Conservation (phyloP, 1,284 basidiomycete species). For the Clitocybe nebularis region DNA sequence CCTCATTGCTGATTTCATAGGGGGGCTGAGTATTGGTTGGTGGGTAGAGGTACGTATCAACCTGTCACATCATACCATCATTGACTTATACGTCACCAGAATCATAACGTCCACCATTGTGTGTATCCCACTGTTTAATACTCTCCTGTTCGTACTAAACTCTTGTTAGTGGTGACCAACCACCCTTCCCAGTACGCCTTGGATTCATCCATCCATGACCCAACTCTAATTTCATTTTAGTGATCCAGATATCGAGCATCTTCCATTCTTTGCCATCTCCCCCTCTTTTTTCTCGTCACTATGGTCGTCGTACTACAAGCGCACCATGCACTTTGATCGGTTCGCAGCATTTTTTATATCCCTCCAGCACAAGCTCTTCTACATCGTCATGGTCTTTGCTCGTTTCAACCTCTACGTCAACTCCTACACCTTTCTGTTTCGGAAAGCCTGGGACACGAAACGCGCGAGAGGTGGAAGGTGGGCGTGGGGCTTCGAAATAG, state of each 20-base stretch:
- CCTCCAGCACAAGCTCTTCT: slow-evolving; percentile 92
- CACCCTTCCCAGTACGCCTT: slow-evolving; percentile 85
- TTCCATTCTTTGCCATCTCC: slow-evolving; percentile 96
- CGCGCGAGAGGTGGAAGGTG: slow-evolving; percentile 61
- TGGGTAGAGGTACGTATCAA: slow-evolving; percentile 84
- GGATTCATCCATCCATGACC: slow-evolving; percentile 4
- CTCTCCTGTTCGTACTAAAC: slow-evolving; percentile 8
- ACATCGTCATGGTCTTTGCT: slow-evolving; percentile 86
- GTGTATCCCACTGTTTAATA: slow-evolving; percentile 27
- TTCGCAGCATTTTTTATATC: slow-evolving; percentile 67
- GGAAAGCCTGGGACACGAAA: slow-evolving; percentile 56
- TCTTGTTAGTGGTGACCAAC: slow-evolving; percentile 81
- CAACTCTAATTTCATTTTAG: slow-evolving; percentile 42
- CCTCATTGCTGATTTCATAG: slow-evolving; percentile 82
- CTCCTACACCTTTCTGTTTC: slow-evolving; percentile 78
- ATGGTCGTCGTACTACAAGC: slow-evolving; percentile 95
- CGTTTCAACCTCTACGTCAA: slow-evolving; percentile 95
- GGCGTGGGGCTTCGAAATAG: slow-evolving; percentile 72
- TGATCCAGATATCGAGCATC: slow-evolving; percentile 93
- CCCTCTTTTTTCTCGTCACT: slow-evolving; percentile 81
- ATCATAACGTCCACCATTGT: slow-evolving; percentile 96
- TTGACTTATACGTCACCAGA: slow-evolving; percentile 42
- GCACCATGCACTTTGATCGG: slow-evolving; percentile 77
- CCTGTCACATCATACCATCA: background rate
- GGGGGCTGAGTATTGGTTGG: slow-evolving; percentile 94